Evolutionary conservation across 352 stramenopile species (phyloP), one percentile per base, ranked within the genome.

Genomic region (Globisporangium nagaii): DNA sequence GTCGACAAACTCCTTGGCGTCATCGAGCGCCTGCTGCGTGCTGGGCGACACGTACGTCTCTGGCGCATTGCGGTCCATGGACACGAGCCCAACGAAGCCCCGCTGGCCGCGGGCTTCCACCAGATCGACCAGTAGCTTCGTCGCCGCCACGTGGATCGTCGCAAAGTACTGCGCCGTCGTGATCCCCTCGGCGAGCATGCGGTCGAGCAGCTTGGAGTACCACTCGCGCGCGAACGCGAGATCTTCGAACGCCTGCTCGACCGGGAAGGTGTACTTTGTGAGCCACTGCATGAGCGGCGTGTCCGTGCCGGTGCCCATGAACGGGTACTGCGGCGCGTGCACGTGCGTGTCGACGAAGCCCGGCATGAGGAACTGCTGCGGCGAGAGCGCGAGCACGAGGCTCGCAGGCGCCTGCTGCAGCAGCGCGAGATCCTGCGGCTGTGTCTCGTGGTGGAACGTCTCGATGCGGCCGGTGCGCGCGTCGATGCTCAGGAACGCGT

Each of bases 341-440:
- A 94, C 79, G 65, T 97, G 90, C 12, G 79, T 86, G 71, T 97
- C 90, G 43, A 97, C 59, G 58, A 97, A 94, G 47, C 90, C 90
- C 17, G 90, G 90, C 53, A 95, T 66, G 22, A 97, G 64, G 36
- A 97, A 80, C 58, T 93, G 65, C 22, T 67, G 47, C 22, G 39
- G 22, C 10, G 12, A 1, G 0, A 86, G 64, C 35, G 49, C 30
- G 20, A 82, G 58, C 19, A 32, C 53, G 4, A n/a, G 2, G 6
- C 44, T 39, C 5, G 15, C 43, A 4, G n/a, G 6, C 12, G 35
- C 22, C 19, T 30, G 20, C 11, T 31, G 1, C 9, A 74, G 56
- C 4, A 68, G 54, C 25, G 19, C 25, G 17, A 69, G 15, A 47
- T 83, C 69, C 1, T 46, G 35, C 8, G 61, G 30, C 20, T 63